Evolutionary conservation across 2,329 filamentous ascomycete species (phyloP), one percentile per base, ranked within the genome.

Genomic region (Calonectria ilicicola): DNA sequence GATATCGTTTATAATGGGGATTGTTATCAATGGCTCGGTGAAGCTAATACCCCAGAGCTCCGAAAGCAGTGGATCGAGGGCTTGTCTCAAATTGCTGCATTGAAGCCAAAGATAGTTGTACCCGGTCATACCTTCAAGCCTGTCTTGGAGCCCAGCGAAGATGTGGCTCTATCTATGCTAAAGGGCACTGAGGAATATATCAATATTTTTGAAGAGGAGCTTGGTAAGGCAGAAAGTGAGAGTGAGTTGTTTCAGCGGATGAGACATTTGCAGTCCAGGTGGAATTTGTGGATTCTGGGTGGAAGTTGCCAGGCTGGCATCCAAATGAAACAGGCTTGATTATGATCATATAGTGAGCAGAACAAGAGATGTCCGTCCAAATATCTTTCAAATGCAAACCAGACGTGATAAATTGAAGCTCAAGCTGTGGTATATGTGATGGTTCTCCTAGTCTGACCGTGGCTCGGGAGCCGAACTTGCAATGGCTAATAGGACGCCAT

Each of bases 1-100:
- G 67, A 69, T 17, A 64, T 69, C 17, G 67, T 69, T 21, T 69
- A 69, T n/a, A 64, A 69, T 14, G 67, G 58, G 9, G 67, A 69
- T 29, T 64, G 58, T 2, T 35, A 69, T 19, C 58, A 69, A 21
- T 69, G 35, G 35, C n/a, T 69, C 10, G 67, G 58, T 19, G 67
- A 64, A 19, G 58, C 46, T 2, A 27, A 12, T 15, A 46, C 46
- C 10, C 15, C 23, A 35, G 23, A 51, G 47, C 53, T 26, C 15
- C 46, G 46, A 17, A 29, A 26, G 15, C 27, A 67, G 9, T 69
- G 67, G 58, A n/a, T 44, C 1, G 1, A 62, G 23, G 44, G 29
- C 2, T 21, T 68, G 10, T 62, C 42, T 3, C 32, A 68, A 6
- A 63, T 68, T 40, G 56, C 66, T 3, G 56, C 44, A 1, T 51